These are phyloP conservation scores for Desmodesmus armatus DNA, from an alignment of 139 green algal species.

Conservation along the genomic window DNA sequence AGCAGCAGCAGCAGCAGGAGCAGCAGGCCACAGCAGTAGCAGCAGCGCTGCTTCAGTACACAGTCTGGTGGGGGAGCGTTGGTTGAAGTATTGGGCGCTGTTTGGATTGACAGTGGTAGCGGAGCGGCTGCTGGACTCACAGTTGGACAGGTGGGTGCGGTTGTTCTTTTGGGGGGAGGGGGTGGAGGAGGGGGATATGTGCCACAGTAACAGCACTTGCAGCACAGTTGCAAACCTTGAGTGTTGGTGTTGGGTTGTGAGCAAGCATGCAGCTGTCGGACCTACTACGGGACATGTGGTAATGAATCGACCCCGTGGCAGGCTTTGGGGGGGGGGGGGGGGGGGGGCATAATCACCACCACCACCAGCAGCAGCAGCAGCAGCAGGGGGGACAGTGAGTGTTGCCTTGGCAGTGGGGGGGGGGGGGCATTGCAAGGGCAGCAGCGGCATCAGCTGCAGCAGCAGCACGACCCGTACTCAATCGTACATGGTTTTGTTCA, in stretches of 20 bases:
- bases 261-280: background rate
- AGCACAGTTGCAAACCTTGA: background rate
- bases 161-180: background rate
- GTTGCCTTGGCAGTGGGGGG: background rate
- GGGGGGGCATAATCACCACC: no score
- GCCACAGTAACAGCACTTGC: background rate
- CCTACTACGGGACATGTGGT: no score
- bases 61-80: background rate
- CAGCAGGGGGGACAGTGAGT: background rate
- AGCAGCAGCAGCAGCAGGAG: background rate
- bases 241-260: background rate
- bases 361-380: background rate
- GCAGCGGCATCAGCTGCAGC: background rate
- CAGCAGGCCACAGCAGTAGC: background rate
- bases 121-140: constrained; percentile 24
- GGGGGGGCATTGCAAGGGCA: background rate
- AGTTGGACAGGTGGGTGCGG: constrained; percentile 8
- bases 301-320: no score
- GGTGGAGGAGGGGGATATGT: background rate
- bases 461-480: background rate
- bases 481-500: background rate
- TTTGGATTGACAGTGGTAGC: background rate
- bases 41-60: constrained; percentile 3
- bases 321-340: no score
- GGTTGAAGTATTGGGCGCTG: constrained; percentile 27